Percentiles rank a stretch among this genome's conserved stretches.
phyloP scores from a whole-genome alignment of 768 basidiomycete species.

The Russula sp. region DNA sequence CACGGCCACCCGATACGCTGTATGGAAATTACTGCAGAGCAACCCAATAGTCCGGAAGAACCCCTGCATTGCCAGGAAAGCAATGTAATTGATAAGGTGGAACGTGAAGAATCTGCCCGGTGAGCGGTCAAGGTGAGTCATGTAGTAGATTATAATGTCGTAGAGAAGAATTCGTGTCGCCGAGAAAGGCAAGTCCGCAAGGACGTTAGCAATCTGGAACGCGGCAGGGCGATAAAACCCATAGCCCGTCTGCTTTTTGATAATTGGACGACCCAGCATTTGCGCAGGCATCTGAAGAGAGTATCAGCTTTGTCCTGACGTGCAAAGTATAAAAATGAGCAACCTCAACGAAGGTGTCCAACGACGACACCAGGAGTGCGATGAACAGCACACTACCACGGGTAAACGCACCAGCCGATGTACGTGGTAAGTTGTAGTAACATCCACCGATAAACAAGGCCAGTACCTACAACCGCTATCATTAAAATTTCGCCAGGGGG shows the following conservation, averaged over 20 bases:
- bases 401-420: conserved; percentile 81
- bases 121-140: conserved; percentile 41
- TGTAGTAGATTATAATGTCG: conserved; percentile 65
- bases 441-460: conserved; percentile 65
- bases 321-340: conserved; percentile 9
- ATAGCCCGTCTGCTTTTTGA: conserved; percentile 59
- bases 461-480: conserved; percentile 25
- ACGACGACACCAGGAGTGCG: conserved; percentile 55
- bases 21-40: conserved; percentile 47
- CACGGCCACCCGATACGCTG: conserved; percentile 38
- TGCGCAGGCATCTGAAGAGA: conserved; percentile 53
- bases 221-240: conserved; percentile 64
- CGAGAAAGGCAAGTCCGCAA: conserved; percentile 68
- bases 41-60: conserved; percentile 76
- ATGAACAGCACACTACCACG: conserved; percentile 77
- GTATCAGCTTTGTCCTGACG: conserved; percentile 29
- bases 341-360: conserved; percentile 69
- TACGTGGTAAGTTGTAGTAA: conserved; percentile 65
- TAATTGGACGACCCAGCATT: conserved; percentile 77
- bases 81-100: conserved; percentile 57
- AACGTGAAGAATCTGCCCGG: conserved; percentile 48
- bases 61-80: conserved; percentile 70
- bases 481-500: neutral
- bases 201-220: conserved; percentile 55
- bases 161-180: conserved; percentile 51